These are phyloP conservation scores for Pythium periplocum DNA, from an alignment of 352 stramenopile species.

Conservation along the genomic window DNA sequence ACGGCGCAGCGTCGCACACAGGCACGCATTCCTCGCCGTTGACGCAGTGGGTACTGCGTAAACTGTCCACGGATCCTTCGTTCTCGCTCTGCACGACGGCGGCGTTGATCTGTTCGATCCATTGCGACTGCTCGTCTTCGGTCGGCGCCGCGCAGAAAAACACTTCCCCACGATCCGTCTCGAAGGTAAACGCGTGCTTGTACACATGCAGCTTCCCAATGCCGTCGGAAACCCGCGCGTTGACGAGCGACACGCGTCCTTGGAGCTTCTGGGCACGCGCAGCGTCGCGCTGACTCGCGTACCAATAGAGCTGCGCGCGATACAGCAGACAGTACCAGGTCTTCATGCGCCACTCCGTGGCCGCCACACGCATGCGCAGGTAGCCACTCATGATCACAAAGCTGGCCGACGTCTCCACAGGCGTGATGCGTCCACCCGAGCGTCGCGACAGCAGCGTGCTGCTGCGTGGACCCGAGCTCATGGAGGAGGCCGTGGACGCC, in stretches of 20 bases:
- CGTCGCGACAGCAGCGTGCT: no score
- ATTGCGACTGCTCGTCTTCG: conserved; percentile 17
- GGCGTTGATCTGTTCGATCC: conserved; percentile 20
- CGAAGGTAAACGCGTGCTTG: conserved; percentile 27
- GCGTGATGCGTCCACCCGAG: not conserved
- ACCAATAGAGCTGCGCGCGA: conserved; percentile 24
- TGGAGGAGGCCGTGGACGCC: no score
- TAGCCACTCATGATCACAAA: conserved; percentile 24
- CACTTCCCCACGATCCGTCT: conserved; percentile 15
- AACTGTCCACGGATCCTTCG: not conserved
- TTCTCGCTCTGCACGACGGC: not conserved
- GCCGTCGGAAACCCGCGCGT: conserved; percentile 12
- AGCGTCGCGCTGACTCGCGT: conserved; percentile 26
- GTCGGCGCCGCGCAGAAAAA: conserved; percentile 29
- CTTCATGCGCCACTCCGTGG: conserved; percentile 35
- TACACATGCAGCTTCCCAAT: conserved; percentile 23
- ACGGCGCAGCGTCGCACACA: not conserved
- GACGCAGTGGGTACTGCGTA: conserved; percentile 3
- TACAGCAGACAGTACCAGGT: conserved; percentile 35
- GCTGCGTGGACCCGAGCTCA: no score
- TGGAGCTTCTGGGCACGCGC: conserved; percentile 14
- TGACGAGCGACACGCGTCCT: conserved; percentile 13
- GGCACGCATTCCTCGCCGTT: conserved; percentile 3
- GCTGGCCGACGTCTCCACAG: conserved; percentile 6
- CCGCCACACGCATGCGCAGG: conserved; percentile 22